Conservation (phyloP, 2,329 filamentous ascomycete genomes). For the Aspergillus calidoustus region DNA sequence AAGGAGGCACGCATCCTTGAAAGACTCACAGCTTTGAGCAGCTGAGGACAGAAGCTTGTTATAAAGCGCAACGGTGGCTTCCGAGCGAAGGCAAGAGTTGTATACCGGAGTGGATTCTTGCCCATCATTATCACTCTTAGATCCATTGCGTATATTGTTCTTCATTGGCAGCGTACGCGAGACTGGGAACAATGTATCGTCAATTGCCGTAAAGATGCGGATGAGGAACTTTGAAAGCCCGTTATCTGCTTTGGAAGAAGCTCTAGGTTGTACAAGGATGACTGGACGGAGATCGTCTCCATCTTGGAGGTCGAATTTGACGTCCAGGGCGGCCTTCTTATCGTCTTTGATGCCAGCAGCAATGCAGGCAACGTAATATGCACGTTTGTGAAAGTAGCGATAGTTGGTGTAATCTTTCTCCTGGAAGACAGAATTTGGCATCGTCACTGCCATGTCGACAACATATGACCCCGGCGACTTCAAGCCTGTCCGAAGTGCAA, state of each 20-base stretch:
- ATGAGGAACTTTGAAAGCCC: slow-evolving; percentile 60
- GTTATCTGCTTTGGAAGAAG: slow-evolving; percentile 43
- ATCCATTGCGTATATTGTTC: slow-evolving; percentile 69
- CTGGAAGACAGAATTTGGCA: slow-evolving; percentile 80
- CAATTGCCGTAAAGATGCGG: slow-evolving; percentile 76
- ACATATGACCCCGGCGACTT: slow-evolving; percentile 60
- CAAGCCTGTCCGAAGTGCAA: slow-evolving; percentile 74
- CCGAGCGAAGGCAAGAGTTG: slow-evolving; percentile 81
- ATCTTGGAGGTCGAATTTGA: slow-evolving; percentile 69
- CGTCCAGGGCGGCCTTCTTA: slow-evolving; percentile 57
- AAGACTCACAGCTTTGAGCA: slow-evolving; percentile 71
- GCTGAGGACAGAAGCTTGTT: slow-evolving; percentile 75
- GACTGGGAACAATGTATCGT: slow-evolving; percentile 70
- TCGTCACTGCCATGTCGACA: slow-evolving; percentile 84
- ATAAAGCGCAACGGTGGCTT: slow-evolving; percentile 74
- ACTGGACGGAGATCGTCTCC: slow-evolving; percentile 79
- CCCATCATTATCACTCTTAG: slow-evolving; percentile 38
- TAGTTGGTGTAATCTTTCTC: slow-evolving; percentile 94
- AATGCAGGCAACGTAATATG: slow-evolving; percentile 87
- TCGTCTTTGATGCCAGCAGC: slow-evolving; percentile 69
- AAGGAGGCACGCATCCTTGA: slow-evolving; percentile 81
- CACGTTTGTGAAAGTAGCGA: slow-evolving; percentile 91
- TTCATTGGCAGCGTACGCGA: slow-evolving; percentile 72
- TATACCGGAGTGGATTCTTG: slow-evolving; percentile 78
- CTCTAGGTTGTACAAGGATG: slow-evolving; percentile 50